Evolutionary conservation across 768 basidiomycete species (phyloP).

Genomic region (Ramaria sp.): DNA sequence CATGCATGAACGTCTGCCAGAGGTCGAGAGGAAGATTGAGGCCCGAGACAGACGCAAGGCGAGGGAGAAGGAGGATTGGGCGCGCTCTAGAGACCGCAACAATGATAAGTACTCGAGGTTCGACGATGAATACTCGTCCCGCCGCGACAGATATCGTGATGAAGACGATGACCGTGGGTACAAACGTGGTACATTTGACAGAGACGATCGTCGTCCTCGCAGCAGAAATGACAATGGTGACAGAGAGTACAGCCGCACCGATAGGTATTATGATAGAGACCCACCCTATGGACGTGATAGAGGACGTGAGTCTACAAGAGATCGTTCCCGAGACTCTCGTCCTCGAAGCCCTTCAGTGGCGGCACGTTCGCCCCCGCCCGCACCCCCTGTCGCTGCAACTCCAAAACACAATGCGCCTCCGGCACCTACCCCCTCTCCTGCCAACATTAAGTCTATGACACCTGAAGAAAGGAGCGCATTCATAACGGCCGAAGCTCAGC

Average conservation of each 20-base stretch:
- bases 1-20: conserved; percentile 86
- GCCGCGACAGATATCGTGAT: conserved; percentile 34
- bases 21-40: conserved; percentile 77
- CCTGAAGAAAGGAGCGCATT: conserved; percentile 73
- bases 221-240: conserved; percentile 24
- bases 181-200: conserved; percentile 24
- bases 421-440: conserved; percentile 33
- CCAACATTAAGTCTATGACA: conserved; percentile 67
- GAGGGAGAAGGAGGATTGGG: conserved; percentile 69
- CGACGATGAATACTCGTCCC: conserved; percentile 26
- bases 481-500: conserved; percentile 69
- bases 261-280: conserved; percentile 24
- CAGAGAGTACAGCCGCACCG: conserved; percentile 33
- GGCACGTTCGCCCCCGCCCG: conserved; percentile 32
- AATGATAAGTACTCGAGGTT: conserved; percentile 57
- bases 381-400: conserved; percentile 43
- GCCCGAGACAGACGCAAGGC: conserved; percentile 67
- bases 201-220: conserved; percentile 30
- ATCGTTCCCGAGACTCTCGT: conserved; percentile 23
- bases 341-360: conserved; percentile 26
- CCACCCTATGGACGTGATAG: conserved; percentile 15
- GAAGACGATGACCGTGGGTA: conserved; percentile 23
- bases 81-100: conserved; percentile 67
- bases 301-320: conserved; percentile 21
- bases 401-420: conserved; percentile 24